Evolutionary conservation across 208 protist genomes (phyloP), one percentile per base, ranked within the genome.

Genomic region (Blastocrithidia nonstop): DNA sequence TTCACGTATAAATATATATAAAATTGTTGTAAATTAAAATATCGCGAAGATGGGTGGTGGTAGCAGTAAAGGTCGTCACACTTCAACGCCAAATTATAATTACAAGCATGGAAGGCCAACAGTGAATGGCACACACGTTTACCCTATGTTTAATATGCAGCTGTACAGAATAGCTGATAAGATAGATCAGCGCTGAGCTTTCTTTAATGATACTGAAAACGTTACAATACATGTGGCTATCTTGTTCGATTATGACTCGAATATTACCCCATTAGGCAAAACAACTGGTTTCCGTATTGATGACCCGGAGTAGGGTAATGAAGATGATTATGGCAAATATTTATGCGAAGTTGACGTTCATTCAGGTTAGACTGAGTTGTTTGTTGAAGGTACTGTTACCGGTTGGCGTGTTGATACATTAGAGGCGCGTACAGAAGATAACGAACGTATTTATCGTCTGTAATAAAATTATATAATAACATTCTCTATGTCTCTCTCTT

Each of bases 161-260:
- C 57, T 88, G 27, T 88, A 57, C 45, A 73, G 79, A 57, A 72
- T 80, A 26, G 56, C 64, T 22, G 67, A 84, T 58, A 62, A 50
- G 13, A 56, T 73, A 1, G 36, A 51, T 8, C 58, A 50, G 24
- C 62, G 54, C 6, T 88, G 79, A 74, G 72, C 60, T 20, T 88
- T 88, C 49, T 88, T 84, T 59, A 88, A 88, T 41, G 79, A 88
- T 61, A 83, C 57, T 42, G 44, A 29, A 13, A 61, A 80, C 7
- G 61, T 74, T 20, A 69, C 69, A 33, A 71, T 88, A 5, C 79
- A 88, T 42, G 71, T 88, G 42, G 71, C 71, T 45, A 66, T 88
- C 13, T 61, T 88, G 45, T 88, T 88, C 39, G 73, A 88, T 47
- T 84, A 83, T 50, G 79, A 88, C 54, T 76, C 59, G 22, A 66